Base-by-base conservation (phyloP, 2,329 filamentous ascomycete genomes). In the Talaromyces sp. region DNA sequence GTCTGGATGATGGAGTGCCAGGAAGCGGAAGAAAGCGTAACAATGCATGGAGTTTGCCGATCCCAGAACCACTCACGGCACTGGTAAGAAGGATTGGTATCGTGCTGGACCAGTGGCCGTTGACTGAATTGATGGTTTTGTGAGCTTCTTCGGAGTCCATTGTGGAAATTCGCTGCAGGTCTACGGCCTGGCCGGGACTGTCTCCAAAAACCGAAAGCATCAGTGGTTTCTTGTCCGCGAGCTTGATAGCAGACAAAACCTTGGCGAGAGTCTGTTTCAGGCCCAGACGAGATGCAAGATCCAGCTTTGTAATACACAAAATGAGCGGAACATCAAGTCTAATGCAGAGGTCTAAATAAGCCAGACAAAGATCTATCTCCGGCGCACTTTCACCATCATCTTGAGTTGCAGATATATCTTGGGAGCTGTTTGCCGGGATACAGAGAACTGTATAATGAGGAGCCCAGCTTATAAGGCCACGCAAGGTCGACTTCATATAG, bases 381-480 rank as follows among this genome's bases (percentile, higher is more conserved):
- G 80, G 77, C 57, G 66, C 41, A 54, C 70, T 68, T 17, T 74
- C 72, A 17, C 58, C 26, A 26, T 65, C 24, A 66, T 48, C 72
- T 43, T 68, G 62, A 11, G 61, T 27, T 9, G 61, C 54, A 68
- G 54, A 35, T 27, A 29, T 76, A 52, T 88, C 85, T 11, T 82
- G 80, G 24, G 65, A 68, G 64, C 89, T 88, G 68, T 94, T 89
- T 38, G 91, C 91, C 53, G 91, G 87, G 63, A 97, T 86, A 66
- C 95, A 97, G 2, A 97, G 81, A 24, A 96, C 74, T 1, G 90
- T 92, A 88, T 94, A 99, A 71, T 97, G 92, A 9, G 94, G 94
- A 41, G 90, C 90, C 92, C 94, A 97, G 52, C 92, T 94, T 64
- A 99, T 83, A n/a, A 99, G 80, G 0, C 92, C 92, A 62, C 93